phyloP scores from a whole-genome alignment of 495 filamentous ascomycete genomes.

The Aspergillus asperescens region DNA sequence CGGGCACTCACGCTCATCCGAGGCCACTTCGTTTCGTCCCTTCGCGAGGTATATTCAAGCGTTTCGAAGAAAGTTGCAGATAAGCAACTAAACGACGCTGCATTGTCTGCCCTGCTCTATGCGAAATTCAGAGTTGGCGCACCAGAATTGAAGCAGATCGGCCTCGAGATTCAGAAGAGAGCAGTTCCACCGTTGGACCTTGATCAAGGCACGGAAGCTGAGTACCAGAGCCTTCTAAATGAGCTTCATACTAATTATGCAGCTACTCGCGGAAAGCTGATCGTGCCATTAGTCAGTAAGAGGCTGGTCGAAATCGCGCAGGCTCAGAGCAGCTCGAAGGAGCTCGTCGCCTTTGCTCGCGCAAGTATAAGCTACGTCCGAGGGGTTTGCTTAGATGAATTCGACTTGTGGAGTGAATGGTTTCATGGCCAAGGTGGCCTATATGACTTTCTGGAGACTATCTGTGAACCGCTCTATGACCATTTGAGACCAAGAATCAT shows the following conservation, averaged over 20 bases:
- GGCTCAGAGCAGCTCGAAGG: constrained; percentile 60
- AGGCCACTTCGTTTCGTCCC: constrained; percentile 71
- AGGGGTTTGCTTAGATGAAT: constrained; percentile 67
- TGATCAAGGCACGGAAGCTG: constrained; percentile 57
- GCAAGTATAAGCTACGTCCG: constrained; percentile 66
- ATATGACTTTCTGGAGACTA: constrained; percentile 65
- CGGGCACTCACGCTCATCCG: constrained; percentile 75
- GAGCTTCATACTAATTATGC: constrained; percentile 64
- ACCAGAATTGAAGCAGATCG: constrained; percentile 59
- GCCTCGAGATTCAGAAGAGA: constrained; percentile 63
- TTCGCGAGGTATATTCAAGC: constrained; percentile 64
- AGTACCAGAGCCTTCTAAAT: constrained; percentile 62
- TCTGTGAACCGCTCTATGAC: constrained; percentile 73
- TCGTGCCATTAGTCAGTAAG: constrained; percentile 53
- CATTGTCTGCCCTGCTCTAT: constrained; percentile 69
- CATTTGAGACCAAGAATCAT: constrained; percentile 64
- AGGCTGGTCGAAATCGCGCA: constrained; percentile 62
- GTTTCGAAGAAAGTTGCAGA: constrained; percentile 66
- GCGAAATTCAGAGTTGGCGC: constrained; percentile 71
- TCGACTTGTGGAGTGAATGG: constrained; percentile 70
- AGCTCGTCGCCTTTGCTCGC: constrained; percentile 63
- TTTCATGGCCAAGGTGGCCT: constrained; percentile 64
- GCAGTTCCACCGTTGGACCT: constrained; percentile 55
- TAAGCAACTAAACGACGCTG: constrained; percentile 68
- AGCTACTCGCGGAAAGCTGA: constrained; percentile 52